Conservation (phyloP, 345 rosid genomes). For the Lepidium aucheri region DNA sequence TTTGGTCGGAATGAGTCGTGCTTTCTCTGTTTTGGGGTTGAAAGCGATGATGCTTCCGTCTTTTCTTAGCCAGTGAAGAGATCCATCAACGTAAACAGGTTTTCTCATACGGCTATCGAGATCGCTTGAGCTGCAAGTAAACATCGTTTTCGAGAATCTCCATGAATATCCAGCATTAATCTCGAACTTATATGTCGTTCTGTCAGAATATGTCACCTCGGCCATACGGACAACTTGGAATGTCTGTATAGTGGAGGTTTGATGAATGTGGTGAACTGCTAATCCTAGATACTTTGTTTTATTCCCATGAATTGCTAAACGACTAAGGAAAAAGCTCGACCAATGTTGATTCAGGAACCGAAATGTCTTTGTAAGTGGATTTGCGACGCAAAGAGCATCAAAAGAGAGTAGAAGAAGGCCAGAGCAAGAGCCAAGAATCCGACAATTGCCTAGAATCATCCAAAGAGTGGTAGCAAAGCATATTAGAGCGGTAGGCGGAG, state of each 20-base stretch:
- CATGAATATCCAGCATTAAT: not conserved
- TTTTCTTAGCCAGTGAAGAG: constrained; percentile 8
- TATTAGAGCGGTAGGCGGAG: not conserved
- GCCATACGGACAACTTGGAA: not conserved
- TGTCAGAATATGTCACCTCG: too few relatives aligned
- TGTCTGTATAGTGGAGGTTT: not conserved
- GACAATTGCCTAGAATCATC: not conserved
- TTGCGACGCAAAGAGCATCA: not conserved
- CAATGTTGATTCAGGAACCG: not conserved
- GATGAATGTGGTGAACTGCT: not conserved
- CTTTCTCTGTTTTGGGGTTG: not conserved
- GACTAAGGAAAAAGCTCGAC: not conserved
- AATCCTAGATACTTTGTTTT: not conserved
- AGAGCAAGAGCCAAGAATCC: not conserved
- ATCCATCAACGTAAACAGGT: not conserved
- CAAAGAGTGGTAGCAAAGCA: not conserved
- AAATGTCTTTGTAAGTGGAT: constrained; percentile 7
- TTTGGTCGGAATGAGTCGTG: not conserved
- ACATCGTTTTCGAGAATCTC: not conserved
- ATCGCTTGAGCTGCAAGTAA: not conserved
- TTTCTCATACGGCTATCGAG: not conserved
- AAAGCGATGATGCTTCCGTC: constrained; percentile 5
- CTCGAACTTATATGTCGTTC: not conserved
- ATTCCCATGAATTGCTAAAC: not conserved
- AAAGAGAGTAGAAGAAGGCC: not conserved